Evolutionary conservation across 257 asterid genomes (phyloP), one percentile per base, ranked within the genome.

Genomic region (Solanum verrucosum): DNA sequence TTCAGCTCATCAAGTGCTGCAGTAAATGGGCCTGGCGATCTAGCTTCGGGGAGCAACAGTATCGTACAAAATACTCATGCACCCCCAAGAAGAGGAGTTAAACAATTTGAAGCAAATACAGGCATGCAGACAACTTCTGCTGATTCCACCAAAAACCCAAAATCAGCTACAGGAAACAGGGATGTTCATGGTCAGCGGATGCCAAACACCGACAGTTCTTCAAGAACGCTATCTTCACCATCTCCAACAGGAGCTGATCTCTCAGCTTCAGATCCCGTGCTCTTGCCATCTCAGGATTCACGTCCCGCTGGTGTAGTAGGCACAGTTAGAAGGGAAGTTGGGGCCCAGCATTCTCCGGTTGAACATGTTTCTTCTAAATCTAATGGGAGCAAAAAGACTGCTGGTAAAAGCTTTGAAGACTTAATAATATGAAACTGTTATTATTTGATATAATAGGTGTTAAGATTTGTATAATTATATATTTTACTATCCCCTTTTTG

Each of bases 1-100:
- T 93, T 90, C 97, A 96, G 98, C 90, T 87, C 91, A 87, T 83
- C 68, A 87, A 88, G 88, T 90, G 90, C 89, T 34, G 81, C 90
- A 25, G 89, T 93, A 84, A 91, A 92, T 89, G 94, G 92, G 87
- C 94, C 93, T 88, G 86, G 93, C 88, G 89, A 77, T 87, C 83
- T 88, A 81, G 89, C 90, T 84, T 87, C 92, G 81, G 92, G 89
- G 90, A 91, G 92, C 87, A 23, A 90, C 86, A 88, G 42, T 89
- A 82, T 87, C 25, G 35, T 83, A 71, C 93, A 27, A 79, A 94
- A 88, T 63, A 88, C 65, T 82, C 89, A 87, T 86, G 87, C 89
- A 86, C 83, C 93, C 49, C 86, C 83, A 82, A 49, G 29, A 82
- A 82, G 86, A 82, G 85, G 27, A 81, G 67, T 82, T 20, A 82